phyloP scores from a whole-genome alignment of 495 filamentous ascomycete species.

The Podospora didyma region DNA sequence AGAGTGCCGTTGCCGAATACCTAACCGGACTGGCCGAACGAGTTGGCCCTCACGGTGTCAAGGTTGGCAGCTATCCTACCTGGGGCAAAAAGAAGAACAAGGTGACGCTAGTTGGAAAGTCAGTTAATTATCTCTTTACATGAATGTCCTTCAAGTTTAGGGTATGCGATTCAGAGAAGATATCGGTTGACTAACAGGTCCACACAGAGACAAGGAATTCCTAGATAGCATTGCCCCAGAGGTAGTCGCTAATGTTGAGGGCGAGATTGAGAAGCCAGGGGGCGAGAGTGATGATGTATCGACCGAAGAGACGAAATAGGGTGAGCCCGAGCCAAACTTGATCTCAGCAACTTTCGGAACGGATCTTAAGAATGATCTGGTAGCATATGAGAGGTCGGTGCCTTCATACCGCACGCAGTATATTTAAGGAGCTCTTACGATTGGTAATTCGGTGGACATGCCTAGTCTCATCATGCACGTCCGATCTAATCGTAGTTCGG shows the following conservation, averaged over 20 bases:
- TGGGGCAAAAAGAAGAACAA: slow-evolving; percentile 89
- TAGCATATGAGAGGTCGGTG: too few species aligned
- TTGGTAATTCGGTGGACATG: too few species aligned
- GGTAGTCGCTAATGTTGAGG: slow-evolving; percentile 43
- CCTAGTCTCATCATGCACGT: too few species aligned
- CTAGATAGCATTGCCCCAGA: slow-evolving; percentile 50
- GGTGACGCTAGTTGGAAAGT: slow-evolving; percentile 81
- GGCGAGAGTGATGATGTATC: slow-evolving; percentile 41
- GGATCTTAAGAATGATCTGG: too few species aligned
- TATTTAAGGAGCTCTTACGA: too few species aligned
- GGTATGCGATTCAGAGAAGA: neutral
- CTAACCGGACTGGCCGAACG: slow-evolving; percentile 71
- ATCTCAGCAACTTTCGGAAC: too few species aligned
- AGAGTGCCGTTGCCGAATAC: slow-evolving; percentile 79
- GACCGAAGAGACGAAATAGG: neutral
- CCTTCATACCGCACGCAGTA: too few species aligned
- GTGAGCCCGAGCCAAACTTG: neutral
- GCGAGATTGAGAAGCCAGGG: slow-evolving; percentile 38
- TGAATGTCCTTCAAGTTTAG: too few species aligned
- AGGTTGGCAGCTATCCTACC: slow-evolving; percentile 94
- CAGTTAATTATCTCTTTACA: slow-evolving; percentile 8
- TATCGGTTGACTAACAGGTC: neutral
- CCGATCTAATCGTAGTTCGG: too few species aligned
- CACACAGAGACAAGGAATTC: slow-evolving; percentile 40
- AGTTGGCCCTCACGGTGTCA: slow-evolving; percentile 70